Evolutionary conservation across 495 filamentous ascomycete genomes (phyloP).

Genomic region (Parathielavia hyrcaniae): DNA sequence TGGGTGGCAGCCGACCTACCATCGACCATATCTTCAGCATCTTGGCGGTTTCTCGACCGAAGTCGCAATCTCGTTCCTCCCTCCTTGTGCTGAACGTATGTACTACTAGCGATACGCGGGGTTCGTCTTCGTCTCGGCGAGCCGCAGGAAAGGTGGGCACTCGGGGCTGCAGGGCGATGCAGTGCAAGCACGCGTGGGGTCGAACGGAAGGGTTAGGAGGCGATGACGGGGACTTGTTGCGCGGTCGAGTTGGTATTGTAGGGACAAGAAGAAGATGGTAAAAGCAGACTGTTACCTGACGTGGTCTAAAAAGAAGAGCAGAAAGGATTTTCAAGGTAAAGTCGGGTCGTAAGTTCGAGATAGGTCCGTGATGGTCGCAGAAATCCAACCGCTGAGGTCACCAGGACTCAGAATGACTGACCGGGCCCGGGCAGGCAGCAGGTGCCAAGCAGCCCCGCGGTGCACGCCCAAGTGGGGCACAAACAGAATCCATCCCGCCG

Average conservation of each 20-base stretch:
- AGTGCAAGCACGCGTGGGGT: too few relatives aligned
- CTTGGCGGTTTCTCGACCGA: conserved; percentile 37
- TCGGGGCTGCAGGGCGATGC: conserved; percentile 1
- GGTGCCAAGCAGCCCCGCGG: conserved; percentile 9
- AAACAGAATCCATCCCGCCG: background rate
- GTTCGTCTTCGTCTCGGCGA: background rate
- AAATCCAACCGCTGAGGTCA: conserved; percentile 4
- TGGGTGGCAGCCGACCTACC: conserved; percentile 56
- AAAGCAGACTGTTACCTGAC: too few relatives aligned
- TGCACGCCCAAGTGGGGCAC: background rate
- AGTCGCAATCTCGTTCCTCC: background rate
- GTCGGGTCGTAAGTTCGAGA: background rate
- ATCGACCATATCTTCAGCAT: conserved; percentile 99
- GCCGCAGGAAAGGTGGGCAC: background rate
- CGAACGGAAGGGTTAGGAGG: background rate
- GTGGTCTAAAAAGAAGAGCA: background rate
- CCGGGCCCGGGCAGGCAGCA: background rate
- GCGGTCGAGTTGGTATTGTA: too few relatives aligned
- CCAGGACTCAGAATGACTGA: background rate
- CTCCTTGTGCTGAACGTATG: too few relatives aligned
- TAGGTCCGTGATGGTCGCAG: background rate
- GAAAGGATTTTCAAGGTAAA: background rate
- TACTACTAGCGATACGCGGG: too few relatives aligned
- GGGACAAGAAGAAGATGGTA: too few relatives aligned
- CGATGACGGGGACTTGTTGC: background rate